Evolutionary conservation across 345 rosid species (phyloP).

Genomic region (Salix arbutifolia): DNA sequence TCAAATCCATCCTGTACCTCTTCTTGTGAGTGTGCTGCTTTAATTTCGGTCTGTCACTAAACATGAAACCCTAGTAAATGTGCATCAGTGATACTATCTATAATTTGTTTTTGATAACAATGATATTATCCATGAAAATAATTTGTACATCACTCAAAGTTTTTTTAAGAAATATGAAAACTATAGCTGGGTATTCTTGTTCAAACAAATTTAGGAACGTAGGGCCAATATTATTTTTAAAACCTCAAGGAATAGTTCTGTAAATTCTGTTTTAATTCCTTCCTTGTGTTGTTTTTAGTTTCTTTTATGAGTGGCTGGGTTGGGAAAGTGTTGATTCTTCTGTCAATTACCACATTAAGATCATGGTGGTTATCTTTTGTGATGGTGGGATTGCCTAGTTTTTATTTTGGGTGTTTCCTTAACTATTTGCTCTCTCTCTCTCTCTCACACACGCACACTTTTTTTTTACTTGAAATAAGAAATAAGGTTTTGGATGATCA

Average conservation of each 20-base stretch:
- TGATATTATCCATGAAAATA: neutral
- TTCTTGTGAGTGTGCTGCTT: constrained; percentile 37
- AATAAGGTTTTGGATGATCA: too few relatives aligned
- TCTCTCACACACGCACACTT: too few relatives aligned
- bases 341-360: too few relatives aligned
- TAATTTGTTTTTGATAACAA: neutral
- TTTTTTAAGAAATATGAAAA: neutral
- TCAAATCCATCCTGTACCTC: constrained; percentile 23
- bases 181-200: neutral
- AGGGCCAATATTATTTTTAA: neutral
- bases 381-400: neutral
- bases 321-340: neutral
- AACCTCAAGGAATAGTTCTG: neutral
- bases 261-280: neutral
- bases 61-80: neutral
- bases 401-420: too few relatives aligned
- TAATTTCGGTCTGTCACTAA: neutral
- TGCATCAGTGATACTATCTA: neutral
- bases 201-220: neutral
- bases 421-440: too few relatives aligned
- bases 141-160: neutral
- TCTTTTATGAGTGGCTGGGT: neutral
- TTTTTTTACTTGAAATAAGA: too few relatives aligned
- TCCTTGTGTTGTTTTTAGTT: neutral
- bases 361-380: neutral